Percentiles rank a stretch among this genome's conserved stretches.
Conservation (phyloP, 2,329 filamentous ascomycete species). For the Nemania sp. region DNA sequence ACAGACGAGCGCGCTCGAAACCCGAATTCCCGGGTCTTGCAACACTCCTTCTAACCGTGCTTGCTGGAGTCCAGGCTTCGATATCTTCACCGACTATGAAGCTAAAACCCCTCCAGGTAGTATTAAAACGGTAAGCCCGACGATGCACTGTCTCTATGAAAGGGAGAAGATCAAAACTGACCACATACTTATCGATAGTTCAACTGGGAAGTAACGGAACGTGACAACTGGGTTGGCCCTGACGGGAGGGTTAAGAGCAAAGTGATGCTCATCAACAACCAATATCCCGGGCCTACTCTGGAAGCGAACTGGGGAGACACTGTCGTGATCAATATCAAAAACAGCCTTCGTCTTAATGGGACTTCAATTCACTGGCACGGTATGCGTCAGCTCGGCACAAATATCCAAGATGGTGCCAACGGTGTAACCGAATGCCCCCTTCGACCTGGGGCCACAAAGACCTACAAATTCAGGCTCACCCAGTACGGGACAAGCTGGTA, state of each 20-base stretch:
- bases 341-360: conserved; percentile 58
- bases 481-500: conserved; percentile 41
- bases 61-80: conserved; percentile 33
- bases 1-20: conserved; percentile 7
- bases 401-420: conserved; percentile 43
- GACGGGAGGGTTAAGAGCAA: conserved; percentile 34
- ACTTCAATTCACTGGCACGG: conserved; percentile 47
- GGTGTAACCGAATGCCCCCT: conserved; percentile 44
- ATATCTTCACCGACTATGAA: conserved; percentile 37
- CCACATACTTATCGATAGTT: conserved; percentile 21
- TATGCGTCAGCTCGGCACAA: conserved; percentile 42
- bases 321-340: conserved; percentile 68
- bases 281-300: conserved; percentile 69
- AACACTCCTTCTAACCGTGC: conserved; percentile 30
- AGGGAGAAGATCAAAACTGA: not conserved
- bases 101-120: conserved; percentile 25
- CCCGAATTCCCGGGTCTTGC: conserved; percentile 20
- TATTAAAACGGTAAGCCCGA: conserved; percentile 22
- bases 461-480: conserved; percentile 30
- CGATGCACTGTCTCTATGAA: conserved; percentile 43
- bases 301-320: conserved; percentile 66
- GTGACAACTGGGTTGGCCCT: conserved; percentile 31
- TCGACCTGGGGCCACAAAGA: conserved; percentile 27
- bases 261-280: conserved; percentile 65
- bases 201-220: conserved; percentile 30